Conservation (phyloP, 352 stramenopile species). For the Phytopythium mirpurense region DNA sequence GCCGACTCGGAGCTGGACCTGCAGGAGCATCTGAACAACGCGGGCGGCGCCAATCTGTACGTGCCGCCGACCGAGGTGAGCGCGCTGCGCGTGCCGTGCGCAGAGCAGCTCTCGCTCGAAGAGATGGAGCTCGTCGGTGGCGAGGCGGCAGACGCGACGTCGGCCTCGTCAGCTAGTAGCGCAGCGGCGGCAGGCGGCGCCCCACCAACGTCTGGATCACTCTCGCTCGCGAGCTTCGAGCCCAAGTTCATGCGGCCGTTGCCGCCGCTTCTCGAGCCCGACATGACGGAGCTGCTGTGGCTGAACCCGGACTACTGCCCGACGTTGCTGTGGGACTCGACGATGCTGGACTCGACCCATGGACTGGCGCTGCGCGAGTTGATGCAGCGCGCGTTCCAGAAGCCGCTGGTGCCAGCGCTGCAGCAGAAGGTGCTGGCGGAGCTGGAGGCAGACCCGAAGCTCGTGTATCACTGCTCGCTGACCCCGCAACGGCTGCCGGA, state of each 20-base stretch:
- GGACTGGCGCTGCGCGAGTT: constrained; percentile 85
- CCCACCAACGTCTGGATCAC: constrained; percentile 23
- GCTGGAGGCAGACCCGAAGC: constrained; percentile 84
- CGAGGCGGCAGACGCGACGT: constrained; percentile 19
- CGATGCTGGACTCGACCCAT: constrained; percentile 84
- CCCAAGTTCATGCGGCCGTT: constrained; percentile 84
- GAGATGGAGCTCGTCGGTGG: constrained; percentile 59
- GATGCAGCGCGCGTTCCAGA: constrained; percentile 89
- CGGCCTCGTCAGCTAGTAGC: constrained; percentile 9
- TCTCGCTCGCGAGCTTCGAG: constrained; percentile 86
- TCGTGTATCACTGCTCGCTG: constrained; percentile 91
- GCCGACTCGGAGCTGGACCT: constrained; percentile 77
- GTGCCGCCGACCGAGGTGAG: constrained; percentile 69
- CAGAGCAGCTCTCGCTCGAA: constrained; percentile 65
- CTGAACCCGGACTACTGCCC: constrained; percentile 90
- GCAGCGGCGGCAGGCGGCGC: constrained; percentile 19
- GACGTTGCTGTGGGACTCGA: constrained; percentile 87
- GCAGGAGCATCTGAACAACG: constrained; percentile 79
- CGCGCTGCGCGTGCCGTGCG: constrained; percentile 58
- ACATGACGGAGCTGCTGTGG: constrained; percentile 90
- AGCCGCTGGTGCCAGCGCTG: constrained; percentile 81
- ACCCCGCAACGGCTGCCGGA: constrained; percentile 92
- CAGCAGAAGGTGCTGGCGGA: constrained; percentile 89
- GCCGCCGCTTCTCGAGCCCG: constrained; percentile 80
- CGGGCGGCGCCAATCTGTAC: constrained; percentile 47